Evolutionary conservation across 345 rosid genomes (phyloP).

Genomic region (Ricinus communis): DNA sequence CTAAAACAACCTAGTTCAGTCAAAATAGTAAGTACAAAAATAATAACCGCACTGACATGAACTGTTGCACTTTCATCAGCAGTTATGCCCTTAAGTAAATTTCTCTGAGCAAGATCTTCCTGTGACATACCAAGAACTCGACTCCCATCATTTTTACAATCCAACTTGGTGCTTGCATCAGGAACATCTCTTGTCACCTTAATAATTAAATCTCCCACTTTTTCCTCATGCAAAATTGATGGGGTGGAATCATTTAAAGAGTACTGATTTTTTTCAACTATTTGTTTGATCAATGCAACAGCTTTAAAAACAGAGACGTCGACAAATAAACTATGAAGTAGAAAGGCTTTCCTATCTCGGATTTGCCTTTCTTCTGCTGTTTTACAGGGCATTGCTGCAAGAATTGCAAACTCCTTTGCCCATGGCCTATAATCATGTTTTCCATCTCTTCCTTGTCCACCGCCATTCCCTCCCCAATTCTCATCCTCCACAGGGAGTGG

Average conservation of each 20-base stretch:
- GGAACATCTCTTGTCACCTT: slow-evolving; percentile 25
- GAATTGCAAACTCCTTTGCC: slow-evolving; percentile 35
- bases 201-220: slow-evolving; percentile 30
- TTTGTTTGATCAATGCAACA: slow-evolving; percentile 24
- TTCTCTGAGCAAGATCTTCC: slow-evolving; percentile 36
- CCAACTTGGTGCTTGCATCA: slow-evolving; percentile 32
- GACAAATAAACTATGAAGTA: slow-evolving; percentile 37
- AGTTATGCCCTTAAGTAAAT: slow-evolving; percentile 36
- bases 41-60: slow-evolving; percentile 28
- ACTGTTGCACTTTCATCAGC: slow-evolving; percentile 41
- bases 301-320: slow-evolving; percentile 35
- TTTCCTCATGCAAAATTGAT: slow-evolving; percentile 21
- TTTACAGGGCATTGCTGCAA: slow-evolving; percentile 40
- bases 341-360: slow-evolving; percentile 38
- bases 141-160: slow-evolving; percentile 35
- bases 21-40: slow-evolving; percentile 26
- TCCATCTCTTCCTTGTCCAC: slow-evolving; percentile 34
- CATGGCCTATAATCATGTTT: slow-evolving; percentile 33
- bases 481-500: slow-evolving; percentile 38
- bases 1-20: slow-evolving; percentile 27
- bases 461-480: slow-evolving; percentile 40
- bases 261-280: slow-evolving; percentile 16
- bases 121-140: slow-evolving; percentile 29
- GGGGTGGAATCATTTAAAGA: slow-evolving; percentile 11
- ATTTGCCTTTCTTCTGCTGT: slow-evolving; percentile 37